Evolutionary conservation across 208 protist genomes (phyloP), one percentile per base, ranked within the genome.

Genomic region (Crithidia bombi): DNA sequence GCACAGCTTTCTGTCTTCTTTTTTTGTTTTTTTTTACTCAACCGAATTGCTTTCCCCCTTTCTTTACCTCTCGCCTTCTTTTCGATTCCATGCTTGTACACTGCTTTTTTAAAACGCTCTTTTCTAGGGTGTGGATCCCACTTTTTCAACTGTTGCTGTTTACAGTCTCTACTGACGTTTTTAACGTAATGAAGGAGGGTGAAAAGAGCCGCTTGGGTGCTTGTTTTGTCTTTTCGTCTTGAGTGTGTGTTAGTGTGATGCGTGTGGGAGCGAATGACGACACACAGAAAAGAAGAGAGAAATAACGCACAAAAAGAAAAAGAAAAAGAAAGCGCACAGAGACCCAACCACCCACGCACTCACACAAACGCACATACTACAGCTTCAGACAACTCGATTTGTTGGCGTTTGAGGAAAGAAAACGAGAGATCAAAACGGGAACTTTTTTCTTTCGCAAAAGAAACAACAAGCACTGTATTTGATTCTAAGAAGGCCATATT

Each of bases 21-120:
- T 35, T 36, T 26, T 30, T 56, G 12, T 15, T 38, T 32, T 54
- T 32, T 25, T 32, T 6, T 33, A 32, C 32, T 32, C 47, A 10
- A 54, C 47, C 47, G 11, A 30, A 39, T 50, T 38, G 3, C 47
- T 68, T 56, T 17, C 47, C 15, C 23, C 47, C 11, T 17, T 32
- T 5, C 15, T 30, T 26, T 25, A 17, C 55, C 46, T 63, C 30
- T 41, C 26, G 25, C 14, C 26, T 59, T 59, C 21, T 55, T 5
- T 23, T 43, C 25, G 39, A 56, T 50, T 50, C 26, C 28, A 49
- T 54, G 32, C 19, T 26, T 58, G 35, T 50, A n/a, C 36, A 39
- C 15, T n/a, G 3, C 52, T 51, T 55, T 68, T 50, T 57, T 56
- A n/a, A n/a, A n/a, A n/a, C 38, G 51, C 25, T 38, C 2, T 54